These are phyloP conservation scores for Iris macrosiphon DNA, from an alignment of 106 monocot genomes.

Conservation along the genomic window DNA sequence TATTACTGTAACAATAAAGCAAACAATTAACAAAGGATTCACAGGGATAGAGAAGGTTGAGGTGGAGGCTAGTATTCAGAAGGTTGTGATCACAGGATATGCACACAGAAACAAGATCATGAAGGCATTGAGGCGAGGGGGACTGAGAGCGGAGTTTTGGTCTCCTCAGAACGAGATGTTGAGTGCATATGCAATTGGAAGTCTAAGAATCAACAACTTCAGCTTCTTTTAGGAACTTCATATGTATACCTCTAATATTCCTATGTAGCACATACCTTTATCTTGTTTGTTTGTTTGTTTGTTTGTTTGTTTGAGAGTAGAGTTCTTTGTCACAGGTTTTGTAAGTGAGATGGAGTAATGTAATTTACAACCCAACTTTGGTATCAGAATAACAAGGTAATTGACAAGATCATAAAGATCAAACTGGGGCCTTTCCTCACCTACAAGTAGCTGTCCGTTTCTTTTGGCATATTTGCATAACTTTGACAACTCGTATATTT, in stretches of 20 bases:
- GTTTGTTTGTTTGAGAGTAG: neutral
- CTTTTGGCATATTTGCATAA: too few species aligned
- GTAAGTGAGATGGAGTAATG: neutral
- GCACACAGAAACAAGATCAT: constrained; percentile 79
- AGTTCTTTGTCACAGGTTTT: neutral
- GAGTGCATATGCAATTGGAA: constrained; percentile 73
- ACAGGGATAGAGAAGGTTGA: constrained; percentile 94
- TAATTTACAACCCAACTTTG: too few species aligned
- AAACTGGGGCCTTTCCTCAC: too few species aligned
- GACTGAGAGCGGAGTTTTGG: constrained; percentile 79
- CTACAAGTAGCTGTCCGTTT: too few species aligned
- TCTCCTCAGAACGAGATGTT: constrained; percentile 86
- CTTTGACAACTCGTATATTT: too few species aligned
- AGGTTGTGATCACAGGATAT: constrained; percentile 78
- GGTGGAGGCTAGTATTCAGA: constrained; percentile 76
- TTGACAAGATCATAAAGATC: too few species aligned
- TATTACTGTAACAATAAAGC: neutral
- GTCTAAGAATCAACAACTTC: constrained; percentile 66
- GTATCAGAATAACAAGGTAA: too few species aligned
- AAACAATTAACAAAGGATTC: neutral
- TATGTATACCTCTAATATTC: neutral
- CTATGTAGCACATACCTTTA: neutral
- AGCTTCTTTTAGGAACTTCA: constrained; percentile 47
- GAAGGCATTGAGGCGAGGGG: constrained; percentile 69
- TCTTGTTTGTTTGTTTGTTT: constrained; percentile 15